Evolutionary conservation across 2,329 filamentous ascomycete genomes (phyloP).

Genomic region (Fusarium bactridioides): DNA sequence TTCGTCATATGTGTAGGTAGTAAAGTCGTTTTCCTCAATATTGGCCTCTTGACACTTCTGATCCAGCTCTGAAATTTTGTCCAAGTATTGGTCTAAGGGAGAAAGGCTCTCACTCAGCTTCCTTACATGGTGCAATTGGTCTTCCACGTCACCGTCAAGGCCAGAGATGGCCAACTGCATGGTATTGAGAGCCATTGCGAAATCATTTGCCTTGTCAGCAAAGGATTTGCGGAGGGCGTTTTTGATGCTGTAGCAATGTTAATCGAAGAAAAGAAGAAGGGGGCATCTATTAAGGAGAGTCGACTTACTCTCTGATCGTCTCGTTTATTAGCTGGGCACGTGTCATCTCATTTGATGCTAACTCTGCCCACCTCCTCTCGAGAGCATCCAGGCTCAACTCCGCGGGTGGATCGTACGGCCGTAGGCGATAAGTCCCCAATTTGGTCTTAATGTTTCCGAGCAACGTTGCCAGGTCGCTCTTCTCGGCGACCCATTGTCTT

Average conservation of each 20-base stretch:
- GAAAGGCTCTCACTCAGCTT: conserved; percentile 85
- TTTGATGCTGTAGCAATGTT: conserved; percentile 74
- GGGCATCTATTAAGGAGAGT: neutral
- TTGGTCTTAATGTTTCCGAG: conserved; percentile 99
- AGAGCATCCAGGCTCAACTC: conserved; percentile 84
- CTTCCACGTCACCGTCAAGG: conserved; percentile 96
- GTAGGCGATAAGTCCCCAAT: conserved; percentile 89
- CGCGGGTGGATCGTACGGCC: conserved; percentile 87
- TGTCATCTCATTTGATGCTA: conserved; percentile 86
- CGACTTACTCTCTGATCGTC: conserved; percentile 86
- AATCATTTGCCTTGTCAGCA: conserved; percentile 98
- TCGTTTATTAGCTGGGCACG: conserved; percentile 96
- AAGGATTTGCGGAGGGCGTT: conserved; percentile 91
- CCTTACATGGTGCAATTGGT: conserved; percentile 88
- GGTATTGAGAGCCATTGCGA: conserved; percentile 93
- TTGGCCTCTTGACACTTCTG: conserved; percentile 94
- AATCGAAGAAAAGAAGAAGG: conserved; percentile 28
- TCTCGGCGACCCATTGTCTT: conserved; percentile 95
- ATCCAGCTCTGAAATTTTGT: conserved; percentile 85
- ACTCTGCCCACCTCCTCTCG: conserved; percentile 80
- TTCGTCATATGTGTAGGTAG: conserved; percentile 98
- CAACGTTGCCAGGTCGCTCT: conserved; percentile 91
- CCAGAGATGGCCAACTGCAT: conserved; percentile 94
- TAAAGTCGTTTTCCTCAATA: conserved; percentile 99
- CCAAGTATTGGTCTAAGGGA: conserved; percentile 89